Base-by-base conservation (phyloP, 164 flowering plant species). In the Platanus orientalis region DNA sequence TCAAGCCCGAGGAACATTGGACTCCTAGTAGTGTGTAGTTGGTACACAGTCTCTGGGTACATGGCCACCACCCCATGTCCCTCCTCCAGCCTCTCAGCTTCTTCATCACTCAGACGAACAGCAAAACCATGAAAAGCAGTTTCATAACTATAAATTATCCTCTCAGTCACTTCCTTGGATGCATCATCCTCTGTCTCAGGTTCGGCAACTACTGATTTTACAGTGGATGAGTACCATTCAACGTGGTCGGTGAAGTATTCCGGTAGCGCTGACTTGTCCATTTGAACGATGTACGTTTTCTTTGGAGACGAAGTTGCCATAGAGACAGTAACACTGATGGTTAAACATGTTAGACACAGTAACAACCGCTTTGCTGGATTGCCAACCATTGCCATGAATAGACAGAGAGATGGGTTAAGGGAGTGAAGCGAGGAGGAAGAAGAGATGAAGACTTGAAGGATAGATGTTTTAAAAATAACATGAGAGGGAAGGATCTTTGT, bases 11-110 rank as follows among this genome's bases (percentile, higher is more conserved):
- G 88, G 58, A 92, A 89, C 67, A 52, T 50, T 0, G 97, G 96
- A 58, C 96, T 92, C 63, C 97, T 79, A 0, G 97, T 92, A 24
- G 98, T 92, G 80, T 92, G 98, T 3, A 89, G 76, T 1, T 84
- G 72, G 76, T 89, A 84, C 2, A 74, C 66, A 0, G 72, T 71
- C 34, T 92, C 96, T 0, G 87, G 89, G 55, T 73, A 70, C 5
- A 87, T 63, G 2, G 83, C 79, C 61, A 87, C 23, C 4, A 92
- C 97, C 0, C 89, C 94, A 20, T 79, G 66, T 58, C 68, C 68
- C 30, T 68, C 55, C 61, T 77, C 74, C 9, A 92, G 77, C 53
- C 39, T 75, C 64, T 65, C 66, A 1, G 84, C 87, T 70, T 92
- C 96, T 36, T 77, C 81, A 39, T 73, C 71, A 19, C 61, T 84